Evolutionary conservation across 2,329 filamentous ascomycete genomes (phyloP), one percentile per base, ranked within the genome.

Genomic region (Phyllosticta paracitricarpa): DNA sequence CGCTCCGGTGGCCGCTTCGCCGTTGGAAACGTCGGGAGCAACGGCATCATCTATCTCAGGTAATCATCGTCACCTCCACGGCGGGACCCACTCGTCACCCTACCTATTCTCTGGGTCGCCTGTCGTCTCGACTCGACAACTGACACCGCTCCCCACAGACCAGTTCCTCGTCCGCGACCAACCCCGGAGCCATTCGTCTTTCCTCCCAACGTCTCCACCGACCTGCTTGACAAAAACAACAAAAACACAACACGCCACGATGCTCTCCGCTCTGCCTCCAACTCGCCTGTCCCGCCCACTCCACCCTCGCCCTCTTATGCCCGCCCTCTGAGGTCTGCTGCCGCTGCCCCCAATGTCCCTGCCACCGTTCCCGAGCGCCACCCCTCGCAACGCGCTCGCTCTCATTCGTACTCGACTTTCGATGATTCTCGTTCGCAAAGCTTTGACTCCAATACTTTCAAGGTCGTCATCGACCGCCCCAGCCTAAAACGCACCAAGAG

Each of bases 381-480:
- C 65, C 65, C 58, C 54, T 66, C 33, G 66, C 68, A 25, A 64
- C 72, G 74, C 66, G 63, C 65, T 30, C 84, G 88, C 65, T 85
- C 89, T 22, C 79, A 87, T 67, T 95, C 91, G 0, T 89, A 91
- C 69, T 91, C 89, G 35, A 92, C 88, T 5, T 77, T 88, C 60
- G 87, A 86, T 56, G 89, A 91, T 65, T 74, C 76, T 26, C 66
- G 67, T 54, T 69, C 76, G 58, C 79, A 78, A 64, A 81, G 80
- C 66, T 78, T 80, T 22, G 85, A 88, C 63, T 79, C 80, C 2
- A 88, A 87, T 35, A 88, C 85, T 61, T 87, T 94, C 73, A 91
- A 88, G 71, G 85, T 95, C 48, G 82, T 93, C 63, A 93, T 95
- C 68, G 88, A 91, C 58, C 83, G 89, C 64, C 83, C 89, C 9